phyloP scores from a whole-genome alignment of 2,329 filamentous ascomycete genomes.

The Xylaria sp. region DNA sequence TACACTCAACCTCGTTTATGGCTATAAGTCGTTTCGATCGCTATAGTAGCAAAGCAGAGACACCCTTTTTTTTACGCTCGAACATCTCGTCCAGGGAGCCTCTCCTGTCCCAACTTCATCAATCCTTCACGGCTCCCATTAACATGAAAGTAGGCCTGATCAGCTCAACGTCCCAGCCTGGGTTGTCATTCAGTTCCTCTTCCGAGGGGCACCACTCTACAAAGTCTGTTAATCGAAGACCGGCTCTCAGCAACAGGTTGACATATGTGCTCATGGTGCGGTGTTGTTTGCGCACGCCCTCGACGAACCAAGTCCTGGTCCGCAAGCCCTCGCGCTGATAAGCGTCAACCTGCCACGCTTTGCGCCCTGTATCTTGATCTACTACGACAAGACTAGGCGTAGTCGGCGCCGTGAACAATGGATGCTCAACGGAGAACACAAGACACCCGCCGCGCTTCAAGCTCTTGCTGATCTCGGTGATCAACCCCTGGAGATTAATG shows the following conservation, averaged over 20 bases:
- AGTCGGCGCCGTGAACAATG: slow-evolving; percentile 51
- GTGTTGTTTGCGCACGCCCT: slow-evolving; percentile 49
- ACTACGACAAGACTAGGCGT: slow-evolving; percentile 40
- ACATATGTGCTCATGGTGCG: slow-evolving; percentile 51
- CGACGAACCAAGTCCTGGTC: slow-evolving; percentile 50
- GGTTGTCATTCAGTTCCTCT: slow-evolving; percentile 26
- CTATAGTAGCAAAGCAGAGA: too few species aligned
- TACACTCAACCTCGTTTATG: too few species aligned
- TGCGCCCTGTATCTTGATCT: slow-evolving; percentile 39
- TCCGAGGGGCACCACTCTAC: slow-evolving; percentile 45
- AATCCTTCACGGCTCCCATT: slow-evolving; percentile 27
- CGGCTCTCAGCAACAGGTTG: slow-evolving; percentile 43
- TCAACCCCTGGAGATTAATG: slow-evolving; percentile 41
- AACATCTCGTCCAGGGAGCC: not conserved
- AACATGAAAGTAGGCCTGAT: slow-evolving; percentile 35
- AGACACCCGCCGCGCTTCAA: slow-evolving; percentile 39
- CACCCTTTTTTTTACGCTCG: too few species aligned
- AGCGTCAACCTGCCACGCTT: slow-evolving; percentile 49
- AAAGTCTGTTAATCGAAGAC: slow-evolving; percentile 47
- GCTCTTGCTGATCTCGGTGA: slow-evolving; percentile 37
- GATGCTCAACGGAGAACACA: slow-evolving; percentile 56
- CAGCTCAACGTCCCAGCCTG: slow-evolving; percentile 27
- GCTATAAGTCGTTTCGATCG: too few species aligned
- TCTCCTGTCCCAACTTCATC: not conserved
- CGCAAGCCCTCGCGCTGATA: slow-evolving; percentile 51